Evolutionary conservation across 1,284 basidiomycete species (phyloP).

Genomic region (Boletus semigastroideus): DNA sequence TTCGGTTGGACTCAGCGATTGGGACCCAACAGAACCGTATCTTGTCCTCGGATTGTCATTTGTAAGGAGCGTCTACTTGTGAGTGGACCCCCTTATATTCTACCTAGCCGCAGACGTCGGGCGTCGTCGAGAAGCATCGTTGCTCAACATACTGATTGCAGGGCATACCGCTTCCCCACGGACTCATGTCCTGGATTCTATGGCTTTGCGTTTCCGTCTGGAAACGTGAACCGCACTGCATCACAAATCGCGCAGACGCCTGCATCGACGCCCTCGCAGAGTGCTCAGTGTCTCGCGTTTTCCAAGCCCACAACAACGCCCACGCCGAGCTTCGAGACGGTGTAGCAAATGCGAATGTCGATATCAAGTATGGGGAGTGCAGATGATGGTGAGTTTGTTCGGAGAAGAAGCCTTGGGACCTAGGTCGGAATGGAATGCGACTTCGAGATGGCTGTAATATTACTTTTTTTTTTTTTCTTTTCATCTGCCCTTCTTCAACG

Average conservation of each 20-base stretch:
- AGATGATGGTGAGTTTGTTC: conserved; percentile 5
- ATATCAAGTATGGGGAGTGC: conserved; percentile 17
- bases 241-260: conserved; percentile 24
- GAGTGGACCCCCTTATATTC: background rate
- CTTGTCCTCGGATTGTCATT: conserved; percentile 15
- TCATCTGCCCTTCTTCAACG: too few species aligned
- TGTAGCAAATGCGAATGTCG: conserved; percentile 10
- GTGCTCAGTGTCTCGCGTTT: conserved; percentile 13
- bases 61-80: conserved; percentile 17
- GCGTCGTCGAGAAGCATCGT: too few species aligned
- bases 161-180: conserved; percentile 31
- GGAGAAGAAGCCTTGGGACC: conserved; percentile 8
- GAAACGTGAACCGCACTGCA: conserved; percentile 21
- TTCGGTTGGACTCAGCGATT: conserved; percentile 7
- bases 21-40: background rate
- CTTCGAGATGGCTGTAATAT: background rate
- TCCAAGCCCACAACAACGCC: conserved; percentile 12
- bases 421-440: conserved; percentile 6
- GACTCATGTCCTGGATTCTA: conserved; percentile 24
- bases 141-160: background rate
- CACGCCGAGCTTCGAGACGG: conserved; percentile 10
- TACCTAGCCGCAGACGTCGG: too few species aligned
- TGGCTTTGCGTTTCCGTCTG: conserved; percentile 28
- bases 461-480: too few species aligned
- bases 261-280: conserved; percentile 18